Percentiles rank a stretch among this genome's conserved stretches.
These are phyloP conservation scores for Wickerhamiella hasegawae DNA, from an alignment of 805 yeast genomes.

Conservation along the genomic window DNA sequence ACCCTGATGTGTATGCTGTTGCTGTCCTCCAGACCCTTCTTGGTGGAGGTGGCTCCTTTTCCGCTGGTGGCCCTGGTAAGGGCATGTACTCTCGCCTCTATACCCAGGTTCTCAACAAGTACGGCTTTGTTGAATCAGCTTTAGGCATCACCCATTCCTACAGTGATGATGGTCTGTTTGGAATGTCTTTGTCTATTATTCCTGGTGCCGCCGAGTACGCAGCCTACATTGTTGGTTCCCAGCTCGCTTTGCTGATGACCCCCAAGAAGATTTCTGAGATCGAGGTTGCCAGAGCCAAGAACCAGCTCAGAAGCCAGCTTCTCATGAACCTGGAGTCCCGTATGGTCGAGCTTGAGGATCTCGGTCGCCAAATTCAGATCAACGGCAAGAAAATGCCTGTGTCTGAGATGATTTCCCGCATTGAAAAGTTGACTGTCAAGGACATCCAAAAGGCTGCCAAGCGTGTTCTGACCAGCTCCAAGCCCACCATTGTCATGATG, in stretches of 20 bases:
- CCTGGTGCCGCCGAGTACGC: constrained; percentile 76
- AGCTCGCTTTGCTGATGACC: constrained; percentile 35
- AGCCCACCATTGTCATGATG: constrained; percentile 78
- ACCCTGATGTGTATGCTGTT: constrained; percentile 77
- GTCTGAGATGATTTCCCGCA: constrained; percentile 63
- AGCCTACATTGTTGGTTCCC: constrained; percentile 62
- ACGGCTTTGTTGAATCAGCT: constrained; percentile 82
- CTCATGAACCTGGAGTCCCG: constrained; percentile 88
- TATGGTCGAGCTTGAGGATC: constrained; percentile 85
- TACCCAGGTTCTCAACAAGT: constrained; percentile 79
- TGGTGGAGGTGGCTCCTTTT: constrained; percentile 95
- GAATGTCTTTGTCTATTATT: constrained; percentile 67
- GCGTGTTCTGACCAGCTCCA: constrained; percentile 58
- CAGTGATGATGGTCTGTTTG: constrained; percentile 81
- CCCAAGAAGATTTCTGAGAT: constrained; percentile 46
- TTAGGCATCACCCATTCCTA: constrained; percentile 79
- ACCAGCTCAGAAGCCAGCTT: constrained; percentile 73
- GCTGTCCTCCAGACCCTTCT: constrained; percentile 79
- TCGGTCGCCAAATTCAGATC: constrained; percentile 86
- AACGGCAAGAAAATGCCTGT: constrained; percentile 63
- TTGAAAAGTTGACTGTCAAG: constrained; percentile 45
- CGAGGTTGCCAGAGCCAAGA: constrained; percentile 82
- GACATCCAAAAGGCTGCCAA: constrained; percentile 65
- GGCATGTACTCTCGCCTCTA: constrained; percentile 95
- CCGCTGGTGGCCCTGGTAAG: constrained; percentile 98